Conservation (phyloP, 495 filamentous ascomycete species). For the Emericellopsis terricola region DNA sequence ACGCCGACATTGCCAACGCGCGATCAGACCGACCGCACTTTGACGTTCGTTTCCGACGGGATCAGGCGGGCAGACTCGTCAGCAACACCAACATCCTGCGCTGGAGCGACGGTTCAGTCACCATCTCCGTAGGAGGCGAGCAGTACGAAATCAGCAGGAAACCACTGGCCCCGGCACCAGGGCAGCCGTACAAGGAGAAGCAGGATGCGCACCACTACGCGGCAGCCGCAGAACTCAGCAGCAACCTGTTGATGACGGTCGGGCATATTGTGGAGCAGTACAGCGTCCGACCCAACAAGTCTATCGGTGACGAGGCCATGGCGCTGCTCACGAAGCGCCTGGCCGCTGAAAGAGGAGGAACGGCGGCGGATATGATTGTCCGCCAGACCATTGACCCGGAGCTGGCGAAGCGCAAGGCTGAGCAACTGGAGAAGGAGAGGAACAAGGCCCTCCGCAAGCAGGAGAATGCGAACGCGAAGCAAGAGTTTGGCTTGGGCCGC, state of each 20-base stretch:
- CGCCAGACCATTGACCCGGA: constrained; percentile 64
- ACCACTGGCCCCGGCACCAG: constrained; percentile 45
- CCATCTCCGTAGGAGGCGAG: constrained; percentile 50
- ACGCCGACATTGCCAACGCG: constrained; percentile 27
- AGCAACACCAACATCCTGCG: constrained; percentile 62
- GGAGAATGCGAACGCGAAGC: constrained; percentile 47
- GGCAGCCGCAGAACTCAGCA: constrained; percentile 49
- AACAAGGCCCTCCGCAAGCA: constrained; percentile 46
- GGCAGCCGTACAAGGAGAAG: constrained; percentile 44
- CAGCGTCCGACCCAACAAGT: constrained; percentile 47
- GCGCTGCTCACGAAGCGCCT: constrained; percentile 53
- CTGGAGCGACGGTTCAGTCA: constrained; percentile 76
- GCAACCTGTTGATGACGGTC: constrained; percentile 52
- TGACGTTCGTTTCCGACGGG: constrained; percentile 20
- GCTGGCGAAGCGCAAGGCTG: constrained; percentile 55
- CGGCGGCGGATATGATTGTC: constrained; percentile 32
- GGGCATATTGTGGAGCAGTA: constrained; percentile 69
- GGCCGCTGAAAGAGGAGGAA: constrained; percentile 30
- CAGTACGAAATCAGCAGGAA: constrained; percentile 70
- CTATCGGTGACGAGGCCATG: constrained; percentile 61
- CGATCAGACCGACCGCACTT: constrained; percentile 17
- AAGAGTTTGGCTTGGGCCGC: constrained; percentile 33
- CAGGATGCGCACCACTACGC: constrained; percentile 72
- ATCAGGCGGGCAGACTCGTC: constrained; percentile 33
- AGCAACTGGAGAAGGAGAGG: constrained; percentile 54